Percentiles rank a stretch among this genome's conserved stretches.
phyloP scores from a whole-genome alignment of 2,329 filamentous ascomycete genomes.

The Sporothrix variecibatus region DNA sequence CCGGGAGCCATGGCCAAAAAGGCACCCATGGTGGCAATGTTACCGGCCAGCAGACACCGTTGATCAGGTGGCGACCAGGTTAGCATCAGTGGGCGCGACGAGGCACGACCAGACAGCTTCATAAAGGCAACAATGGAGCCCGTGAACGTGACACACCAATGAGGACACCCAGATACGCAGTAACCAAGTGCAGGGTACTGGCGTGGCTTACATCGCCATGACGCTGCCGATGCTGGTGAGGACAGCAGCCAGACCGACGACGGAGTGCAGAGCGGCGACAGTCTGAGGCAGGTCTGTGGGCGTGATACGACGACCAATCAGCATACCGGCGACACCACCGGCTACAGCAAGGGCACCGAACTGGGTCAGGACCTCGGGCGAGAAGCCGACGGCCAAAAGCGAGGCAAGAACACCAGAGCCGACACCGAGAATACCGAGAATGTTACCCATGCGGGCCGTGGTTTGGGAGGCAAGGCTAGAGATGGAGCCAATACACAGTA shows the following conservation, averaged over 20 bases:
- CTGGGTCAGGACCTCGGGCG: conserved; percentile 75
- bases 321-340: conserved; percentile 66
- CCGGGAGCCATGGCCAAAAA: conserved; percentile 82
- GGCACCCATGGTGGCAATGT: conserved; percentile 79
- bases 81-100: conserved; percentile 71
- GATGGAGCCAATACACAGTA: conserved; percentile 83
- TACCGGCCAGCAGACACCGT: conserved; percentile 72
- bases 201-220: conserved; percentile 71
- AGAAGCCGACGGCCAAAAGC: conserved; percentile 77
- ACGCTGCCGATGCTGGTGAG: conserved; percentile 87
- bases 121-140: conserved; percentile 87
- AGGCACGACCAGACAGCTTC: conserved; percentile 82
- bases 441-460: conserved; percentile 82
- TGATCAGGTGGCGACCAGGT: conserved; percentile 74
- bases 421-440: conserved; percentile 84
- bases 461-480: conserved; percentile 79
- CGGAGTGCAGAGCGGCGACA: conserved; percentile 84
- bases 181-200: conserved; percentile 79
- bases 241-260: conserved; percentile 85
- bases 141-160: conserved; percentile 88
- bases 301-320: conserved; percentile 84
- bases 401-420: conserved; percentile 81
- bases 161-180: conserved; percentile 81
- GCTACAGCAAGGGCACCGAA: conserved; percentile 74
- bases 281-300: conserved; percentile 87